Evolutionary conservation across 2,329 filamentous ascomycete genomes (phyloP).

Genomic region (Alternaria arborescens): DNA sequence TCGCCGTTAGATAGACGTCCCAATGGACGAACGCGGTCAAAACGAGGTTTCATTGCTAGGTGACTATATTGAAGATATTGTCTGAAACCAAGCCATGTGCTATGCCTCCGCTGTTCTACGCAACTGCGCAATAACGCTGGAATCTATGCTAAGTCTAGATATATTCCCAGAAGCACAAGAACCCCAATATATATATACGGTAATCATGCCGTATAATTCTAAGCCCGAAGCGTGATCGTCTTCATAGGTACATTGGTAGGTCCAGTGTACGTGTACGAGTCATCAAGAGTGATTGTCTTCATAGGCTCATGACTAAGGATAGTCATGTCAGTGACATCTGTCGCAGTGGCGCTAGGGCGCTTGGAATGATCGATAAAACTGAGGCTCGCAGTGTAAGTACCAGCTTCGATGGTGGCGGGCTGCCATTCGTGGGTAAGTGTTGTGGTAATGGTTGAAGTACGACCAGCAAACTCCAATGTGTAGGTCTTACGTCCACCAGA

Average conservation of each 20-base stretch:
- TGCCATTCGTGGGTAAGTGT: background rate
- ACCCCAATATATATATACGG: background rate
- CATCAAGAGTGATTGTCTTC: background rate
- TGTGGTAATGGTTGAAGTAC: background rate
- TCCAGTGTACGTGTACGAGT: background rate
- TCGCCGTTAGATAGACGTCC: too few relatives aligned
- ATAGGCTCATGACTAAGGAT: too few relatives aligned
- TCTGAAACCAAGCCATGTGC: background rate
- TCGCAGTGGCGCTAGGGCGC: background rate
- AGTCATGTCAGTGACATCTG: background rate
- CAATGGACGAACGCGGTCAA: too few relatives aligned
- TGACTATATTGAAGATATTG: background rate
- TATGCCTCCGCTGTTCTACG: background rate
- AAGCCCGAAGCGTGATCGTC: background rate
- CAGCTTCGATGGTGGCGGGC: background rate
- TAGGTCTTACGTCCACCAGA: background rate
- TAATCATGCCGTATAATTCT: background rate
- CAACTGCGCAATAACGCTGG: background rate
- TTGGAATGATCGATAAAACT: background rate
- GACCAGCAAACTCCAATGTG: background rate
- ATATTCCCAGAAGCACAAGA: background rate
- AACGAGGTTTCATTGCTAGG: background rate
- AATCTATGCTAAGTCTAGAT: background rate
- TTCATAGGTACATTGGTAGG: slow-evolving; percentile 2
- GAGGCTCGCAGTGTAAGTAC: background rate